Conservation (phyloP, 1,139 yeast species). For the Saccharomyces hybrid region DNA sequence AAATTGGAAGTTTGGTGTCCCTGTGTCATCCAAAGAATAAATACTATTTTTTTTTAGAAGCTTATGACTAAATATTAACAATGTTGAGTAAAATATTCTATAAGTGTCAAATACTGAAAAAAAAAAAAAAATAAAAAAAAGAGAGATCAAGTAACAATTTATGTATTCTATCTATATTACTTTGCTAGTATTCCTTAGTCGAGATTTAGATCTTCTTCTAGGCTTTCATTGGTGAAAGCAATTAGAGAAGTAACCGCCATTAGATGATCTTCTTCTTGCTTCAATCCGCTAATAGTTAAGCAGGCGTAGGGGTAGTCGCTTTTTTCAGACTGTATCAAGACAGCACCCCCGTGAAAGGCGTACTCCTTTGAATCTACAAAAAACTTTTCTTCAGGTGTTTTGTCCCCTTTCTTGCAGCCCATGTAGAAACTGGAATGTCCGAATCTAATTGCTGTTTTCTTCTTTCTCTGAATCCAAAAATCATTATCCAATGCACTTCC, state of each 20-base stretch:
- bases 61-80: not conserved
- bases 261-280: conserved; percentile 28
- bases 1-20: not conserved
- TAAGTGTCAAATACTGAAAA: no score
- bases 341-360: conserved; percentile 58
- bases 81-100: not conserved
- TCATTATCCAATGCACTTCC: conserved; percentile 46
- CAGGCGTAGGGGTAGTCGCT: conserved; percentile 46
- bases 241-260: conserved; percentile 18
- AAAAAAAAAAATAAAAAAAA: no score
- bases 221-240: conserved; percentile 10
- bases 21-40: no score
- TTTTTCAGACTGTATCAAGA: conserved; percentile 44
- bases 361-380: conserved; percentile 41
- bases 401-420: conserved; percentile 39
- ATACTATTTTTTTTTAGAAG: not conserved
- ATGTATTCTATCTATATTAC: not conserved
- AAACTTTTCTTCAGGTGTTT: conserved; percentile 34
- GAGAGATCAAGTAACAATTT: not conserved
- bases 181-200: conserved; percentile 6
- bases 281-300: conserved; percentile 53
- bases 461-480: conserved; percentile 51
- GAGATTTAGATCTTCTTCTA: conserved; percentile 10
- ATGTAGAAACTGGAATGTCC: conserved; percentile 48
- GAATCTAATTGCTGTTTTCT: conserved; percentile 44